Base-by-base conservation (phyloP, 2,329 filamentous ascomycete genomes). In the Hypoxylon sp. region DNA sequence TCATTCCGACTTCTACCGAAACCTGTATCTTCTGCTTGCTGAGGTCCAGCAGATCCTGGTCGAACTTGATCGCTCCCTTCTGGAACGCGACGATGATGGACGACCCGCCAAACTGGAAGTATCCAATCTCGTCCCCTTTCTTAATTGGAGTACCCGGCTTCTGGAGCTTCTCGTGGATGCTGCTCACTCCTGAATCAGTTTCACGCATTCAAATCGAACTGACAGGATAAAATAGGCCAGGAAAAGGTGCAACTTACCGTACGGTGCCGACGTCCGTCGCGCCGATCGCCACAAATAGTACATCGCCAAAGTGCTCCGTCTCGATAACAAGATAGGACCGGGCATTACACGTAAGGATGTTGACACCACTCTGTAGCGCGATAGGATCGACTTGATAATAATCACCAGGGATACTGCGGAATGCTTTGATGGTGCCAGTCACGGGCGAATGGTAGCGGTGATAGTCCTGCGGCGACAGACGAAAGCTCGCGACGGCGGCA, bases 361-460 rank as follows among this genome's bases (percentile, higher is more conserved):
- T 76, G 16, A 81, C 74, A 34, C 70, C 57, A 51, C 75, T 79
- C 19, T 68, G 68, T 41, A 74, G 57, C 25, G 73, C 72, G 30
- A 73, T 39, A 4, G 81, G 78, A 66, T 82, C 79, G 25, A 82
- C 80, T 41, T 80, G 75, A 56, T 82, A 82, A 63, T 82, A 82
- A 47, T 80, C 77, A 0, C 81, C 81, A 0, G 79, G 78, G 14
- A 83, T 77, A 8, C 76, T 76, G 50, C 76, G 76, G 54, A 77
- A 79, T 63, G 73, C 70, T 63, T 74, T 77, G 1, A 83, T 72
- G 2, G 54, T 77, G 1, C 81, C 81, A 0, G 72, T 73, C 2
- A 83, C 79, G 2, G 81, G 81, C 2, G 76, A 78, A 71, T 83
- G 81, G 65, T 79, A 83, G 3, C 81, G 76, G 67, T 83, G 81